phyloP scores from a whole-genome alignment of 179 eudicot genomes.

The Patellifolia procumbens region DNA sequence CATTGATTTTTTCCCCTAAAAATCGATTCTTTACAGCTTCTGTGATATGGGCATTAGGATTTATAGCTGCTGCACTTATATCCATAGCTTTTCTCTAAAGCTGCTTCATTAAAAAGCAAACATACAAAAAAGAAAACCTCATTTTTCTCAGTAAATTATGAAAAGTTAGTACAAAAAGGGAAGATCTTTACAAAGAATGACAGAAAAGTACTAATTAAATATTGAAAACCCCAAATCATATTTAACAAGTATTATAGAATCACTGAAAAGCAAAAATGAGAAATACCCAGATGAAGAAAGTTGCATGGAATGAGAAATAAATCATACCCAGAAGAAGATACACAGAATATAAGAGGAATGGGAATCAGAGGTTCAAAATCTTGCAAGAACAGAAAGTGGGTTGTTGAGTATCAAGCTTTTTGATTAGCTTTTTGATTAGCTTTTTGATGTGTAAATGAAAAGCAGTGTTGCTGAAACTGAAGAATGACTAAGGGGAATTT shows the following conservation, averaged over 20 bases:
- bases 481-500: neutral
- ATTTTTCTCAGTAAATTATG: neutral
- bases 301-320: neutral
- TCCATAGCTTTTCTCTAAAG: conserved; percentile 39
- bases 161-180: neutral
- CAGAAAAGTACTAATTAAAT: neutral
- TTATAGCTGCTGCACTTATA: conserved; percentile 43
- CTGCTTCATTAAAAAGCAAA: conserved; percentile 18
- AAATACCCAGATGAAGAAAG: conserved; percentile 23
- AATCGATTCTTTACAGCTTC: conserved; percentile 35
- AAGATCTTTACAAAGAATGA: neutral
- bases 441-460: too few species aligned
- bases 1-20: conserved; percentile 42
- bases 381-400: neutral
- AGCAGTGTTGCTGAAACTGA: too few species aligned
- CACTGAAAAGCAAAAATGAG: neutral
- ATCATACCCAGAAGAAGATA: conserved; percentile 20
- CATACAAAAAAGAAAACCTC: conserved; percentile 6
- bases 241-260: too few species aligned
- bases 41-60: conserved; percentile 24
- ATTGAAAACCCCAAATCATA: conserved; percentile 6
- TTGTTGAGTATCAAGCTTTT: neutral
- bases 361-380: neutral
- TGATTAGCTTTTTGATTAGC: too few species aligned
- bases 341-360: neutral